Base-by-base conservation (phyloP, 805 yeast genomes). In the Ogataea ganodermae region DNA sequence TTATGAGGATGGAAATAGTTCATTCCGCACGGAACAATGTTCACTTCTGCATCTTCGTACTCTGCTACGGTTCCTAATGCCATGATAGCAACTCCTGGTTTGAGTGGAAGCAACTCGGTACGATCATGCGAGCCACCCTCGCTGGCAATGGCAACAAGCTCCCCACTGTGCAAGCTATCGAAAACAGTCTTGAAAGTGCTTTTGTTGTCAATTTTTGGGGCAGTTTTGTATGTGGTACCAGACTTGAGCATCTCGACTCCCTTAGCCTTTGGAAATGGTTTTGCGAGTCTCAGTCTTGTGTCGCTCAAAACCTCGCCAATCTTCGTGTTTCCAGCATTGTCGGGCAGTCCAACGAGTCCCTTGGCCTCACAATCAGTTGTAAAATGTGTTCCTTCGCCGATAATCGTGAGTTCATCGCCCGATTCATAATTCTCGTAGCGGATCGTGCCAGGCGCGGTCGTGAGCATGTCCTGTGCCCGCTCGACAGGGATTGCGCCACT, bases 71-170 rank as follows among this genome's bases (percentile, higher is more conserved):
- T 89, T 3, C 99, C 99, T 24, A 92, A 72, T 0, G 97, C 99
- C 98, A 92, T 94, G 46, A 92, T 86, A 3, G 96, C 97, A 9
- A 94, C 97, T 48, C 99, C 99, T 0, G 98, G 97, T 63, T 94
- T 94, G 55, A 92, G 73, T 0, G 98, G 99, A 43, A 94, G 74
- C 51, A 92, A 69, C 47, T 89, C 92, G 1, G 98, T 82, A 55
- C 98, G 77, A 64, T 92, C 99, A 61, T 92, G 99, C n/a, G 97
- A 90, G 1, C 99, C 99, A 48, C 99, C 99, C 71, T 94, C 99
- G 4, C 98, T 97, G 67, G 91, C 95, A 49, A 94, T 91, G 8
- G 97, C 97, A 35, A 92, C 73, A 49, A 94, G 81, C 35, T 84
- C 81, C 31, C 91, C 89, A 8, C 81, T 74, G 20, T 76, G 68